Conservation (phyloP, 2,329 filamentous ascomycete genomes). For the Shiraia bambusicola region DNA sequence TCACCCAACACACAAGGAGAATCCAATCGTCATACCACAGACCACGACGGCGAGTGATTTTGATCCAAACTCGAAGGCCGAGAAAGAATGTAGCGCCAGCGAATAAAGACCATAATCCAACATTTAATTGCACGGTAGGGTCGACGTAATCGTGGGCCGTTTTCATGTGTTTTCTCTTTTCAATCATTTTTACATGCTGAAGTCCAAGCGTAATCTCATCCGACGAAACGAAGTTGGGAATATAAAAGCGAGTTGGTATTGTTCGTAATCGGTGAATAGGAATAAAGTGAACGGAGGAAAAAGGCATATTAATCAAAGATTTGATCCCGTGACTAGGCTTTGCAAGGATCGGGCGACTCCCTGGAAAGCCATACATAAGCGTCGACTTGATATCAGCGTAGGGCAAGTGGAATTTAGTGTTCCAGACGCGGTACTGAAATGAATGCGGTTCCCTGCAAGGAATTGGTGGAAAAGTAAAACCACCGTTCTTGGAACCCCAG, state of each 20-base stretch:
- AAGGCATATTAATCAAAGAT: constrained; percentile 12
- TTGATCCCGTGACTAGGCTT: constrained; percentile 9
- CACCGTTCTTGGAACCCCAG: constrained; percentile 16
- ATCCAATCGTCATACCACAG: constrained; percentile 47
- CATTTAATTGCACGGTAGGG: constrained; percentile 40
- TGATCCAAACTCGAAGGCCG: constrained; percentile 40
- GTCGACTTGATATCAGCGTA: constrained; percentile 15
- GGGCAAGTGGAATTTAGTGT: constrained; percentile 4
- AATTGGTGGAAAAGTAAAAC: constrained; percentile 29
- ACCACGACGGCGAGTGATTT: constrained; percentile 42
- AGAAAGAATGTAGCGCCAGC: constrained; percentile 42
- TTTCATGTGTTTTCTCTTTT: constrained; percentile 22
- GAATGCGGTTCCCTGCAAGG: constrained; percentile 16
- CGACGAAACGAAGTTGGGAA: constrained; percentile 8
- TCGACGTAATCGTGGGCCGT: constrained; percentile 33
- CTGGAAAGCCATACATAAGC: constrained; percentile 11
- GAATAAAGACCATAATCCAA: constrained; percentile 44
- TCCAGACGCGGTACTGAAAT: constrained; percentile 25
- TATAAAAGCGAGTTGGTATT: constrained; percentile 7
- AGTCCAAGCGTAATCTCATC: constrained; percentile 5
- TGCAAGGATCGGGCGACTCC: constrained; percentile 22
- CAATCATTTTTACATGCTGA: constrained; percentile 28
- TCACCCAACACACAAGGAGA: constrained; percentile 41
- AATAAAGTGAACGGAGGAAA: constrained; percentile 11
- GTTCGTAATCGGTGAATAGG: constrained; percentile 6